Percentiles rank a stretch among this genome's conserved stretches.
These are phyloP conservation scores for Chaetomiaceae sp. DNA, from an alignment of 2,329 filamentous ascomycete genomes.

Conservation along the genomic window DNA sequence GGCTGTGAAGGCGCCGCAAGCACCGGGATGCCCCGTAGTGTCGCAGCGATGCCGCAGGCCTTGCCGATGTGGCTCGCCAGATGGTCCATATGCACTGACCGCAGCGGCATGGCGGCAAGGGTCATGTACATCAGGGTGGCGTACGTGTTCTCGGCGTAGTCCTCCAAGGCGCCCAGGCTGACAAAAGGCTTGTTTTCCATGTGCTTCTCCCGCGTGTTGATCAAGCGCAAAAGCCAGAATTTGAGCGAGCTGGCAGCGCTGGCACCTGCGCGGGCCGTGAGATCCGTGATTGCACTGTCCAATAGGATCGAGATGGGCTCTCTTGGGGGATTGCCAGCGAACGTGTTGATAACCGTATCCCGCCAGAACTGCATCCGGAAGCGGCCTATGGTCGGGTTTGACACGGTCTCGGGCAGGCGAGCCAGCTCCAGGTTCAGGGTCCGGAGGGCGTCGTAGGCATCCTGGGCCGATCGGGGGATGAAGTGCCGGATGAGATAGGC, in stretches of 20 bases:
- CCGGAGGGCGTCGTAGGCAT: slow-evolving; percentile 85
- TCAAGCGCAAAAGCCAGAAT: slow-evolving; percentile 71
- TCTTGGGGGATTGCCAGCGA: slow-evolving; percentile 74
- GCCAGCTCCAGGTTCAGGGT: slow-evolving; percentile 92
- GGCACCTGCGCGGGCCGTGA: slow-evolving; percentile 43
- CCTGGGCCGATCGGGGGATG: slow-evolving; percentile 66
- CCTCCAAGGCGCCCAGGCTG: slow-evolving; percentile 68
- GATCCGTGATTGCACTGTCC: slow-evolving; percentile 63
- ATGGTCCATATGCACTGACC: slow-evolving; percentile 83
- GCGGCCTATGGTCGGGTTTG: slow-evolving; percentile 77
- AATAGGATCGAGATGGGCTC: slow-evolving; percentile 88
- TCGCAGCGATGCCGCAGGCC: slow-evolving; percentile 79
- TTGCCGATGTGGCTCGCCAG: slow-evolving; percentile 94
- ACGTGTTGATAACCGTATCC: slow-evolving; percentile 73
- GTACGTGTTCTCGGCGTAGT: slow-evolving; percentile 92
- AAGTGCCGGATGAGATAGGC: slow-evolving; percentile 84
- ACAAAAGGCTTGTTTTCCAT: slow-evolving; percentile 80
- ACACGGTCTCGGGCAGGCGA: slow-evolving; percentile 83
- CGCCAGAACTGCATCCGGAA: slow-evolving; percentile 96
- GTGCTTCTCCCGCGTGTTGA: slow-evolving; percentile 76
- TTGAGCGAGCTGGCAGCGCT: slow-evolving; percentile 51
- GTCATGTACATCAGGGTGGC: slow-evolving; percentile 88
- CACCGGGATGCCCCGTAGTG: slow-evolving; percentile 81
- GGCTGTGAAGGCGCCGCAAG: slow-evolving; percentile 71
- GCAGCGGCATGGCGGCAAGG: slow-evolving; percentile 71